phyloP scores from a whole-genome alignment of 1,284 basidiomycete species.

The Pseudozyma flocculosa region DNA sequence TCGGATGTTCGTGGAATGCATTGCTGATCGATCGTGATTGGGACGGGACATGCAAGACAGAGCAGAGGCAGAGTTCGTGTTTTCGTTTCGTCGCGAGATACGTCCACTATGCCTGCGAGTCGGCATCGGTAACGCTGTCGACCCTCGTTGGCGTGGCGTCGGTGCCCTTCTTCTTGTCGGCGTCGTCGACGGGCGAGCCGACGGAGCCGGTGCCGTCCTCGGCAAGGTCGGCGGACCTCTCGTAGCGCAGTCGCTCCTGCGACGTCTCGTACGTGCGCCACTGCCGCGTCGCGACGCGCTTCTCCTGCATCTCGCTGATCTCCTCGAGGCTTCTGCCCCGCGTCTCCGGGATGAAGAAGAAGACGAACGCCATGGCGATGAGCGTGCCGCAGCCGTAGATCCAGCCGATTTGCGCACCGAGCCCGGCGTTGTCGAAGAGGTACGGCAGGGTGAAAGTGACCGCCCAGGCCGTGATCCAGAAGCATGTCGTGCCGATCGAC shows the following conservation, averaged over 20 bases:
- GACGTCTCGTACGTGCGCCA: slow-evolving; percentile 40
- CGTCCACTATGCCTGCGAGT: no score
- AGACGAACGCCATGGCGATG: slow-evolving; percentile 60
- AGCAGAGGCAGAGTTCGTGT: no score
- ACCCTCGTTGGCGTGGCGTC: no score
- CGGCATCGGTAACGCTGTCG: no score
- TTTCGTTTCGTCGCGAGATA: no score
- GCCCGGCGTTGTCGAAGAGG: slow-evolving; percentile 54
- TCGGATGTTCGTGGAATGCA: no score
- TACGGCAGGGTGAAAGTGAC: slow-evolving; percentile 57
- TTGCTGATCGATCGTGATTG: no score
- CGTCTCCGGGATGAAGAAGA: slow-evolving; percentile 60
- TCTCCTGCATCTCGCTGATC: slow-evolving; percentile 52
- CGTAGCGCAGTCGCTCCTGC: slow-evolving; percentile 13
- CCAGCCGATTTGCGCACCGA: slow-evolving; percentile 59
- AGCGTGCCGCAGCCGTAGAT: slow-evolving; percentile 58
- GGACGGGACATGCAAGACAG: no score
- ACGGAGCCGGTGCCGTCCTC: no score
- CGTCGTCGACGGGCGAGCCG: no score
- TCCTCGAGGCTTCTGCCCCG: slow-evolving; percentile 45
- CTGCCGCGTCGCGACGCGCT: slow-evolving; percentile 35
- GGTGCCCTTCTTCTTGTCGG: no score
- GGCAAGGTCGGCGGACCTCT: no score
- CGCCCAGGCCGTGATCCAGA: slow-evolving; percentile 61
- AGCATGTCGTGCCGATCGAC: slow-evolving; percentile 59